These are phyloP conservation scores for Chalciporus piperatus DNA, from an alignment of 768 basidiomycete species.

Conservation along the genomic window DNA sequence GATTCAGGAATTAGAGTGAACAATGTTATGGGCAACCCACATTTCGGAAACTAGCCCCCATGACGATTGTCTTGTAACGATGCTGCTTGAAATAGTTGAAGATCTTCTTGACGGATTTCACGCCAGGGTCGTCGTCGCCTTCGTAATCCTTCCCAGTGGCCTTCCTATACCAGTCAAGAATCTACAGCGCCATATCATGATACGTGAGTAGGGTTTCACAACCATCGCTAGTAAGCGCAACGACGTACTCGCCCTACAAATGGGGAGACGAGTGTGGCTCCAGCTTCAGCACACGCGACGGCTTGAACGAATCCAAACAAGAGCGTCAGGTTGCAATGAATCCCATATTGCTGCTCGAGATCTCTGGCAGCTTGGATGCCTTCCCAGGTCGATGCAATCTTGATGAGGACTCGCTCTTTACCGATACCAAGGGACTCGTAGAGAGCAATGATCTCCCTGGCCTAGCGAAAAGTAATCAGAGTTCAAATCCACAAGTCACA, in stretches of 20 bases:
- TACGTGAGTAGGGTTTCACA: slow-evolving; percentile 27
- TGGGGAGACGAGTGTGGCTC: slow-evolving; percentile 94
- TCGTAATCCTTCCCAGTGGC: slow-evolving; percentile 77
- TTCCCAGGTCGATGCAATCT: slow-evolving; percentile 98
- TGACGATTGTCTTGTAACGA: slow-evolving; percentile 95
- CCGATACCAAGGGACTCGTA: slow-evolving; percentile 88
- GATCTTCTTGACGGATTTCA: slow-evolving; percentile 90
- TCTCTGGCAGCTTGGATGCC: slow-evolving; percentile 97
- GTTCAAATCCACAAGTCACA: neutral
- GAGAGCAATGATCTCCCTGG: slow-evolving; percentile 80
- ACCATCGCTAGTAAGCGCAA: neutral
- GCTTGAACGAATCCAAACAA: slow-evolving; percentile 97
- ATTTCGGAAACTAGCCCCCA: slow-evolving; percentile 99
- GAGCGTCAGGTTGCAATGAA: slow-evolving; percentile 97
- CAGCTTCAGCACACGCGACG: slow-evolving; percentile 95
- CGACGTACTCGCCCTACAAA: slow-evolving; percentile 88
- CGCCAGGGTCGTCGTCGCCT: slow-evolving; percentile 92
- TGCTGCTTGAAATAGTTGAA: slow-evolving; percentile 99
- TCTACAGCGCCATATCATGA: slow-evolving; percentile 41
- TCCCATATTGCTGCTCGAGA: slow-evolving; percentile 82
- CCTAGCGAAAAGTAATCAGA: slow-evolving; percentile 36
- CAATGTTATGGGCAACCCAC: slow-evolving; percentile 39
- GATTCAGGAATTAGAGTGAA: neutral
- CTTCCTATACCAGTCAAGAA: slow-evolving; percentile 99
- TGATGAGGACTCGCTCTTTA: slow-evolving; percentile 92